Percentiles rank a stretch among this genome's conserved stretches.
Evolutionary conservation across 768 basidiomycete genomes (phyloP).

Genomic region (Hirschioporus abietinus): DNA sequence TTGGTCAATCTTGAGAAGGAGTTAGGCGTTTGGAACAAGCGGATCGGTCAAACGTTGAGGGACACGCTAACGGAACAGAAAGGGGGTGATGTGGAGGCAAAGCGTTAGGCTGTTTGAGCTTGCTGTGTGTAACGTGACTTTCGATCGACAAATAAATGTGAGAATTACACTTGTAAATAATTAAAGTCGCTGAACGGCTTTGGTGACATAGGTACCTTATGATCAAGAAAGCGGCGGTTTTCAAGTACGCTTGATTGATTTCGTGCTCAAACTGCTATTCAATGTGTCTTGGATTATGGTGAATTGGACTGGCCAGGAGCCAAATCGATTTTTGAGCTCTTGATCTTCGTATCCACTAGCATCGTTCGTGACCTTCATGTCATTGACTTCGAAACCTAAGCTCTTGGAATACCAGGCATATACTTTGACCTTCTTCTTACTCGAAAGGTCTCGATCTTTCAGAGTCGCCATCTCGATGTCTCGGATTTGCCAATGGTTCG

Average conservation of each 20-base stretch:
- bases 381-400: too few relatives aligned
- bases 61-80: conserved; percentile 26
- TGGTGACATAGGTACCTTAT: not conserved
- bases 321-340: too few relatives aligned
- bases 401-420: too few relatives aligned
- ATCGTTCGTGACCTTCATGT: too few relatives aligned
- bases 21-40: conserved; percentile 60
- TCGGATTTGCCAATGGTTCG: not conserved
- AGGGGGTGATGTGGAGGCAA: not conserved
- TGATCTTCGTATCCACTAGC: too few relatives aligned
- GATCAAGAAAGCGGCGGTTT: not conserved
- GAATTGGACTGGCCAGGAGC: too few relatives aligned
- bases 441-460: not conserved
- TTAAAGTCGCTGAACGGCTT: not conserved
- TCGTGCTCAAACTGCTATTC: too few relatives aligned
- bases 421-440: too few relatives aligned
- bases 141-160: not conserved
- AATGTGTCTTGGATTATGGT: too few relatives aligned
- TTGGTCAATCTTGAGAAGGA: conserved; percentile 67
- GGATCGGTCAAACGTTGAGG: conserved; percentile 50
- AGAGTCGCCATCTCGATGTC: not conserved
- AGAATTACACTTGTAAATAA: not conserved
- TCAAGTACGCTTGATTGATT: too few relatives aligned
- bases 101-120: not conserved
- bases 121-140: not conserved